Conservation (phyloP, 2,329 filamentous ascomycete genomes). For the Sphaerulina vaccinii region DNA sequence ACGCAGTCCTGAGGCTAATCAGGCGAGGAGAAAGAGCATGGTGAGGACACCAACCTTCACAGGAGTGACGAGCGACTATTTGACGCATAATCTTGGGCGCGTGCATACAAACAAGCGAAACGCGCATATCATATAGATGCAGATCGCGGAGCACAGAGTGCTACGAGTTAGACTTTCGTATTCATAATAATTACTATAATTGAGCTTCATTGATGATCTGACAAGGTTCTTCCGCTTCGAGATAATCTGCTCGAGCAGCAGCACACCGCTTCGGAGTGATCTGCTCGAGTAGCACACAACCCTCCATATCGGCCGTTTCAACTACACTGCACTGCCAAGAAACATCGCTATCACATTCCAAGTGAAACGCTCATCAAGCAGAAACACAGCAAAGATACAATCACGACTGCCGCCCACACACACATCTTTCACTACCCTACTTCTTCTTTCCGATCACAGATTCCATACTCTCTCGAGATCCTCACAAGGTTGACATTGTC, state of each 20-base stretch:
- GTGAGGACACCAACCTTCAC: conserved; percentile 4
- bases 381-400: too few relatives aligned
- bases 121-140: conserved; percentile 18
- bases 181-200: neutral
- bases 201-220: too few relatives aligned
- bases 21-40: conserved; percentile 6
- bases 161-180: too few relatives aligned
- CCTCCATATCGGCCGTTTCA: too few relatives aligned
- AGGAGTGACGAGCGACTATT: conserved; percentile 12
- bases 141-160: neutral
- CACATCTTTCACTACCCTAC: neutral
- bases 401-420: neutral
- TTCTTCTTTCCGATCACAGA: too few relatives aligned
- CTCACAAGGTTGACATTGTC: conserved; percentile 9
- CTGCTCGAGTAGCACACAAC: too few relatives aligned
- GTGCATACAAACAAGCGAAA: conserved; percentile 24
- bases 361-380: too few relatives aligned
- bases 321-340: too few relatives aligned
- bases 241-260: too few relatives aligned
- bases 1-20: conserved; percentile 5
- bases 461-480: conserved; percentile 12
- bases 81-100: conserved; percentile 21
- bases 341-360: too few relatives aligned
- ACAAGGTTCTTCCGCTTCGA: too few relatives aligned
- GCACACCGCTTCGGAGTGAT: too few relatives aligned